Percentiles rank a stretch among this genome's conserved stretches.
These are phyloP conservation scores for Boletus tomentosulus DNA, from an alignment of 768 basidiomycete genomes.

Conservation along the genomic window DNA sequence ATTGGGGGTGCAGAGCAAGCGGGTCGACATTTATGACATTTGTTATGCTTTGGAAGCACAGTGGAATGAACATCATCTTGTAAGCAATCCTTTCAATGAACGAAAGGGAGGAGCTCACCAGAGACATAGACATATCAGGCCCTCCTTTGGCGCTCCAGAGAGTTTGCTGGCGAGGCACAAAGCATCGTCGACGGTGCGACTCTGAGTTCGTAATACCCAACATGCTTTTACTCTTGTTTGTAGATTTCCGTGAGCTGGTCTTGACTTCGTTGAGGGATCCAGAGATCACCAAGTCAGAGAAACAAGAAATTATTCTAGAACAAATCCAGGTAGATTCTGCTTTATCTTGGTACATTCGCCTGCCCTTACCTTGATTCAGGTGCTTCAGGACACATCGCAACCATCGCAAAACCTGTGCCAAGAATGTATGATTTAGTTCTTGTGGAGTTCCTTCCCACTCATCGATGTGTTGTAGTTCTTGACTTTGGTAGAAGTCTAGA, in stretches of 20 bases:
- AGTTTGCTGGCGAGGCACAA: conserved; percentile 19
- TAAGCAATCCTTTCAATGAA: background rate
- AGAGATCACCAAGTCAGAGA: conserved; percentile 2
- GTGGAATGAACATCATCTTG: conserved; percentile 16
- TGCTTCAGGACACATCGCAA: conserved; percentile 11
- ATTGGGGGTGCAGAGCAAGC: conserved; percentile 6
- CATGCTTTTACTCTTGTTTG: background rate
- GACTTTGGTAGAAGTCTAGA: conserved; percentile 14
- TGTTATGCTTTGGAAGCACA: conserved; percentile 10
- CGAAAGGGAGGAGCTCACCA: background rate
- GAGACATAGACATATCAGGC: conserved; percentile 9
- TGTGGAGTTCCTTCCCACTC: background rate
- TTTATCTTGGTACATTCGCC: background rate
- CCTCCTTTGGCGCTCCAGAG: conserved; percentile 19
- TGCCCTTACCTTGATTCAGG: conserved; percentile 7
- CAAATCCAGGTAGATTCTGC: conserved; percentile 7
- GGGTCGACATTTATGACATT: conserved; percentile 6
- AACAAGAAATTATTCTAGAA: conserved; percentile 14
- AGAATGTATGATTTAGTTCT: conserved; percentile 7
- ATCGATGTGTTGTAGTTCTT: conserved; percentile 4
- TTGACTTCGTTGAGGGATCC: conserved; percentile 13
- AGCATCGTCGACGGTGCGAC: conserved; percentile 13
- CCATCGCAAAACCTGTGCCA: conserved; percentile 19
- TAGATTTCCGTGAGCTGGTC: conserved; percentile 18
- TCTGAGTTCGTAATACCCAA: background rate